Evolutionary conservation across 2,329 filamentous ascomycete species (phyloP), one percentile per base, ranked within the genome.

Genomic region (Ceratocystis eucalypticola): DNA sequence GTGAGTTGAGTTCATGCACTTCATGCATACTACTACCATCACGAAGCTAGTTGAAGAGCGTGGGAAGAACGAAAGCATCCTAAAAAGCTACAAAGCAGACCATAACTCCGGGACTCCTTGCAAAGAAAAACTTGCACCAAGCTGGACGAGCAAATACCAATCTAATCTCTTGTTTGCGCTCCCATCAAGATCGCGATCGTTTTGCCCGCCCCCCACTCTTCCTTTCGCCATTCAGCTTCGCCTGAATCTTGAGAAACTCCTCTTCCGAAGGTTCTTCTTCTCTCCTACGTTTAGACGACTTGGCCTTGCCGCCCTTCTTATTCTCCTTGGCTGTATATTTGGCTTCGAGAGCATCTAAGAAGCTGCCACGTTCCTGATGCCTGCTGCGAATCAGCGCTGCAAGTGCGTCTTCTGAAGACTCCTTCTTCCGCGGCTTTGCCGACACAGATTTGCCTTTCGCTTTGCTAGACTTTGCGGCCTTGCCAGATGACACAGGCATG

Each of bases 341-440:
- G 62, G 86, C 88, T 67, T 89, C 89, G 62, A 96, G 75, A 62
- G 82, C 78, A 69, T 89, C 88, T 28, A 96, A 77, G 73, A 95
- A 91, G 46, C 77, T 79, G 33, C 77, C 79, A 44, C 88, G 79
- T 53, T 81, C 80, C 70, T 87, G 80, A 74, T 94, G 88, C 61
- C 87, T 83, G 72, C 83, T 80, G 73, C 83, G 82, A 69, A 96
- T 96, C 72, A 95, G 74, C 1, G 88, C 88, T n/a, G 86, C 84
- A 48, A 96, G 78, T 22, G 75, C 77, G 41, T 80, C 78, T 71
- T 84, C 82, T 0, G 80, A 79, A 72, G 74, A 72, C 41, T 71
- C 70, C 70, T 76, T 77, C 48, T 72, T 74, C 69, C 73, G 75
- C 7, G 67, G 66, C 64, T 65, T 68, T 50, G 65, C 28, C n/a